Base-by-base conservation (phyloP, 1,284 basidiomycete genomes). In the Rhizopogon parksii region DNA sequence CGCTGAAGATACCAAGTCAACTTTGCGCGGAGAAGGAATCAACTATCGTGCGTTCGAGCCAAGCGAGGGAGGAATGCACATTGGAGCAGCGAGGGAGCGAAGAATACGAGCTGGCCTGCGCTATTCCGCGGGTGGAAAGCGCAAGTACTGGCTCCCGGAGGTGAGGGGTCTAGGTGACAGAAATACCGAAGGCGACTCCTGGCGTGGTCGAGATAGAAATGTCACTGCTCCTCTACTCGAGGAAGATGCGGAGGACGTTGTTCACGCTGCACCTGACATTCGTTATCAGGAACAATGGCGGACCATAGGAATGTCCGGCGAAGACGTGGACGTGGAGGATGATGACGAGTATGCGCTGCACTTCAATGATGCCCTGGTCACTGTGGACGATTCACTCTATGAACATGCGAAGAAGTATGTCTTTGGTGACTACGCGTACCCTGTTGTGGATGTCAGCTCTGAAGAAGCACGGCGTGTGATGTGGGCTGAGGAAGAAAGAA, bases 11-110 rank as follows among this genome's bases (percentile, higher is more conserved):
- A 81, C 80, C 11, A 84, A 89, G 56, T 75, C 82, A 11, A 99
- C 95, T 0, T 73, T 97, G 7, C 77, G 81, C 14, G 95, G 95
- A 2, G 81, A 88, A 57, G 91, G 93, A 1, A 94, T 98, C 76
- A 90, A 91, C 46, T 99, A 99, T 69, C 85, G 93, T 52, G 88
- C 89, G 36, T 98, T 95, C 64, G 95, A 99, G 64, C 95, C 95
- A 1, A 91, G 88, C 36, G 93, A 97, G 65, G 94, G 94, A 0
- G 83, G 83, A 45, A 84, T 98, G 60, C 95, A 99, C 61, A 80
- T 91, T 56, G 92, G 93, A 15, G 75, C 77, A 2, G 92, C 89
- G 0, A 75, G 92, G 19, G 89, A 91, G 50, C 74, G 84, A 36
- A 78, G 94, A 2, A 94, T 96, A 51, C 75, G 85, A 30, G 93